Base-by-base conservation (phyloP, 2,329 filamentous ascomycete species). In the Pseudocercospora eumusae region DNA sequence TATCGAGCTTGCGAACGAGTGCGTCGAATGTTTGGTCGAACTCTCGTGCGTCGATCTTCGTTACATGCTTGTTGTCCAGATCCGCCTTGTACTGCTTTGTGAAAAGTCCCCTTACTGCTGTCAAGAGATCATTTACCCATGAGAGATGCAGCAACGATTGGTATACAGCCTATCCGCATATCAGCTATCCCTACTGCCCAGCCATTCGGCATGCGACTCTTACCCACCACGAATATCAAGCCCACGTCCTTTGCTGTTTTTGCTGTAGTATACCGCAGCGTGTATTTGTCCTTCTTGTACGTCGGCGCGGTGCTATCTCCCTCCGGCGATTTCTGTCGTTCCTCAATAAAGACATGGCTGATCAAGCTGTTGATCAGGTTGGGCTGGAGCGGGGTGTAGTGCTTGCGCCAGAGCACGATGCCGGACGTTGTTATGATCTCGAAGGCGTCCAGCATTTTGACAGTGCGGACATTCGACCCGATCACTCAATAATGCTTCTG, bases 1-100 rank as follows among this genome's bases (percentile, higher is more conserved):
- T 84, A 72, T 88, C 92, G 20, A 99, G 83, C 75, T 96, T 91
- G 67, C 86, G 84, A 65, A 98, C 81, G 78, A 98, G 92, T 72
- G 96, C 90, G 74, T 98, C 91, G 75, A 98, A 99, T 77, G 97
- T 98, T 70, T 89, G 84, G 73, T 96, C 92, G 74, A 99, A 99
- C 56, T 86, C 84, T 57, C 82, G 75, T 78, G 92, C 96, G 74
- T 93, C 86, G 61, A 95, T 83, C 21, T 90, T 82, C 58, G 90
- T 92, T 10, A 88, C 90, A 74, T 93, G 86, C 25, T 90, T 86
- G 69, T 90, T 90, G 75, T 87, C 92, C 59, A 99, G 81, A 76
- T 96, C 90, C 62, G 95, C 89, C 68, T 88, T 90, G 75, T 98
- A 99, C 27, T 97, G 83, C 67, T 92, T 90, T 68, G 95, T 84